Evolutionary conservation across 129 eudicot species (phyloP), one percentile per base, ranked within the genome.

Genomic region (Glebionis coronaria): DNA sequence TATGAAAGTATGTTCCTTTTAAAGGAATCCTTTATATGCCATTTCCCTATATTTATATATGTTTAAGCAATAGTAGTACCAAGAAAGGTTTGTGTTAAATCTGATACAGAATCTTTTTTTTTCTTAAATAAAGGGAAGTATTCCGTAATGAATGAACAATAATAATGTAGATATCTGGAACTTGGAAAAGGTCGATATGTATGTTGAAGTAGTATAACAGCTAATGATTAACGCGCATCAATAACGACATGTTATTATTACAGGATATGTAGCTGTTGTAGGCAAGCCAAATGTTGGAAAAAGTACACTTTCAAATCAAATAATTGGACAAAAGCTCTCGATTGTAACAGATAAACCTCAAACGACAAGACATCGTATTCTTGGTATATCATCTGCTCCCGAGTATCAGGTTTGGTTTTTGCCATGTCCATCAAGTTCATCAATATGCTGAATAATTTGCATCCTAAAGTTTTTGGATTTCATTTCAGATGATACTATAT

Each of bases 261-360:
- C 85, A 88, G 96, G 99, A 67, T 94, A 86, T 75, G 88, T 94
- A 70, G 99, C 99, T 61, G 95, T 94, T 29, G 82, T 94, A 42
- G 99, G 99, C 29, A 84, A 82, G 79, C 99, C 99, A 58, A 94
- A 94, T 87, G 99, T 94, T 31, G 99, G 99, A 61, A 94, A 94
- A 63, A 94, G 99, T 74, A 89, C 99, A n/a, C 97, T 94, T 65
- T 89, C 92, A n/a, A 94, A 94, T 52, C 99, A 94, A 80, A 94
- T 94, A 93, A 46, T 94, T 19, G 99, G 99, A 18, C 99, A 94
- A 77, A 94, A 94, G 82, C 86, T 94, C 10, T 94, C 95, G 0
- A 94, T 94, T 66, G 97, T 94, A 46, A 89, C 99, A 0, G 97
- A 94, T 80, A 94, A 94, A 64, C 97, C 99, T 68, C 99, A 94